phyloP scores from a whole-genome alignment of 805 yeast species.

The Saturnispora galanensis region DNA sequence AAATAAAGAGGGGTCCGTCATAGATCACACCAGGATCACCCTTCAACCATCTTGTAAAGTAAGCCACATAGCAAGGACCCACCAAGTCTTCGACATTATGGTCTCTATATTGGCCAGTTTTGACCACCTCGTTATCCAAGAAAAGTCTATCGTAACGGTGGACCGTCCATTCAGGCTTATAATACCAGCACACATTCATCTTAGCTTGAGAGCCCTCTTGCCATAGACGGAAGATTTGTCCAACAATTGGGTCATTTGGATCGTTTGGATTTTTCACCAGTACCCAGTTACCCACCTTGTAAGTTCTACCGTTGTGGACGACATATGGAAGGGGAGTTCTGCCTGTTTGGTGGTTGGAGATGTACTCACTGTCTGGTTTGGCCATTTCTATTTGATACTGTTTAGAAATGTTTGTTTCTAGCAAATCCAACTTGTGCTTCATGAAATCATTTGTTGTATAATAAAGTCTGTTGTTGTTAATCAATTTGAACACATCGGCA shows the following conservation, averaged over 20 bases:
- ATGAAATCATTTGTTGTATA: slow-evolving; percentile 49
- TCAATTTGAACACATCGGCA: slow-evolving; percentile 64
- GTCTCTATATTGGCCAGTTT: slow-evolving; percentile 94
- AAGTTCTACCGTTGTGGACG: slow-evolving; percentile 59
- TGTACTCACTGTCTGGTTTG: slow-evolving; percentile 73
- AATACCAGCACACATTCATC: slow-evolving; percentile 96
- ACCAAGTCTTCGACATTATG: slow-evolving; percentile 81
- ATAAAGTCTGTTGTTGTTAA: slow-evolving; percentile 62
- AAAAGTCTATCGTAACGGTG: slow-evolving; percentile 85
- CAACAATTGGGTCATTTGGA: slow-evolving; percentile 80
- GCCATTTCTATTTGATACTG: slow-evolving; percentile 59
- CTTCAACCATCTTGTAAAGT: slow-evolving; percentile 87
- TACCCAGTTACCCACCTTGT: slow-evolving; percentile 93
- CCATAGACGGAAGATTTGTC: slow-evolving; percentile 93
- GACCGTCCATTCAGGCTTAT: slow-evolving; percentile 95
- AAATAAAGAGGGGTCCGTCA: slow-evolving; percentile 81
- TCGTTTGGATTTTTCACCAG: slow-evolving; percentile 81
- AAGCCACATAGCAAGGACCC: slow-evolving; percentile 91
- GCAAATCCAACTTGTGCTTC: slow-evolving; percentile 47
- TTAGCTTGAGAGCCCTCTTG: slow-evolving; percentile 74
- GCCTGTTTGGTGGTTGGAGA: slow-evolving; percentile 43
- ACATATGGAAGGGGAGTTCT: slow-evolving; percentile 70
- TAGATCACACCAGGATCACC: slow-evolving; percentile 81
- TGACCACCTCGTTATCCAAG: slow-evolving; percentile 90
- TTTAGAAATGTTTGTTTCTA: slow-evolving; percentile 52